phyloP scores from a whole-genome alignment of 768 basidiomycete genomes.

The Termitomyces sp. region DNA sequence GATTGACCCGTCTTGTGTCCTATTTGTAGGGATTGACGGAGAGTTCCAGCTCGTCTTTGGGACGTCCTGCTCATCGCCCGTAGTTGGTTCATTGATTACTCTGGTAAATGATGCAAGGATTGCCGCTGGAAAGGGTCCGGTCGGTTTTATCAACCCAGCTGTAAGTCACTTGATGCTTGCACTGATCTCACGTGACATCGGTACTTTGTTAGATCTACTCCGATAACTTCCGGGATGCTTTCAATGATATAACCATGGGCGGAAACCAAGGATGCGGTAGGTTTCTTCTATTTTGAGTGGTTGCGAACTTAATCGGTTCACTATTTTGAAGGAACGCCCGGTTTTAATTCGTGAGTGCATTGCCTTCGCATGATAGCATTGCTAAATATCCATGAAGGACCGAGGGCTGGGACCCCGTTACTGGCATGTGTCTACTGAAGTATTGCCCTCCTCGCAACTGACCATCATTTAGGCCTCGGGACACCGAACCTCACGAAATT shows the following conservation, averaged over 20 bases:
- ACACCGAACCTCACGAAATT: slow-evolving; percentile 31
- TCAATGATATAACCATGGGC: slow-evolving; percentile 37
- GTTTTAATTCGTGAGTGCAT: slow-evolving; percentile 28
- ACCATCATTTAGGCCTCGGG: slow-evolving; percentile 24
- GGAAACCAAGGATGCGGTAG: slow-evolving; percentile 36
- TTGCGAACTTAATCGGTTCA: background rate
- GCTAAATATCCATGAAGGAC: slow-evolving; percentile 18
- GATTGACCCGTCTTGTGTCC: background rate
- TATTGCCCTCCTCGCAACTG: background rate
- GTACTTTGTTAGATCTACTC: slow-evolving; percentile 30
- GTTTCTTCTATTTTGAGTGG: background rate
- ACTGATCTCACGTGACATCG: background rate
- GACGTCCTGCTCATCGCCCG: slow-evolving; percentile 46
- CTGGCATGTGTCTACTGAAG: slow-evolving; percentile 17
- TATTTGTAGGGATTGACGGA: slow-evolving; percentile 30
- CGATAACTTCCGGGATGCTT: slow-evolving; percentile 23
- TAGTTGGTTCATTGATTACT: slow-evolving; percentile 41
- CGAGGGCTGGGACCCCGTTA: slow-evolving; percentile 39
- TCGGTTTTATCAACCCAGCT: slow-evolving; percentile 48
- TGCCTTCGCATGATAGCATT: background rate
- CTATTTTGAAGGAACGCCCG: slow-evolving; percentile 22
- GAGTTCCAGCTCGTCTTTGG: slow-evolving; percentile 38
- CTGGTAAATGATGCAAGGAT: slow-evolving; percentile 51
- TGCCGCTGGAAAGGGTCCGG: slow-evolving; percentile 31
- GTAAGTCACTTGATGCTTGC: slow-evolving; percentile 16